Conservation (phyloP, 2,329 filamentous ascomycete genomes). For the Colletotrichum lupini region DNA sequence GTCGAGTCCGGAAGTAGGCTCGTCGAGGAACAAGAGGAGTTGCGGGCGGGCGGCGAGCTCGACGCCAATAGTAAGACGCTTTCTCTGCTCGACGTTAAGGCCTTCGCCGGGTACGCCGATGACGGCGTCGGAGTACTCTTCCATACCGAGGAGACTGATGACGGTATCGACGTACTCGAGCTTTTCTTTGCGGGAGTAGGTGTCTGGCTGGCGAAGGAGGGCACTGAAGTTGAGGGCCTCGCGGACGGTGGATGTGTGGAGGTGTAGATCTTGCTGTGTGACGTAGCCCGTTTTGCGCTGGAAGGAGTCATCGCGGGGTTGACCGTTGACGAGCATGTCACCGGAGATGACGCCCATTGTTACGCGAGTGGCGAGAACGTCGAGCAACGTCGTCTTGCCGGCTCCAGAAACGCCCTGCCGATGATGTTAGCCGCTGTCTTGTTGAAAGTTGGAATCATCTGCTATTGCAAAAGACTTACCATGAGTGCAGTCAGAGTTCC, state of each 20-base stretch:
- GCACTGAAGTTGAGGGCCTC: slow-evolving; percentile 76
- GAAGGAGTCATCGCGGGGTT: slow-evolving; percentile 70
- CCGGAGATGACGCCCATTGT: slow-evolving; percentile 76
- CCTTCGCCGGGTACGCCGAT: slow-evolving; percentile 74
- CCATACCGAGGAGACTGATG: slow-evolving; percentile 49
- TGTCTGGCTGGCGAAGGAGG: slow-evolving; percentile 72
- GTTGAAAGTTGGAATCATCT: too few relatives aligned
- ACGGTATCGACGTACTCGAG: slow-evolving; percentile 43
- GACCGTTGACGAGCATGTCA: slow-evolving; percentile 75
- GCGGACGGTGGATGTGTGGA: slow-evolving; percentile 55
- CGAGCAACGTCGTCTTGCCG: slow-evolving; percentile 65
- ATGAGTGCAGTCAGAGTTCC: slow-evolving; percentile 75
- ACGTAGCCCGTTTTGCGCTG: slow-evolving; percentile 77
- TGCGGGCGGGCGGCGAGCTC: slow-evolving; percentile 81
- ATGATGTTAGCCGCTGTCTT: not conserved
- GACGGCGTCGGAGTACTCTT: slow-evolving; percentile 76
- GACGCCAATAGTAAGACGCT: slow-evolving; percentile 78
- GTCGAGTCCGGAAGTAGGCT: slow-evolving; percentile 81
- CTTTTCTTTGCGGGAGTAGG: slow-evolving; percentile 52
- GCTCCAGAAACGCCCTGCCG: slow-evolving; percentile 30
- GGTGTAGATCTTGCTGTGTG: slow-evolving; percentile 67
- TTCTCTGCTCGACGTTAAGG: slow-evolving; percentile 55
- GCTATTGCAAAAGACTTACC: slow-evolving; percentile 53
- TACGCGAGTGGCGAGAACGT: slow-evolving; percentile 71
- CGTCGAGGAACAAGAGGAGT: slow-evolving; percentile 80